Base-by-base conservation (phyloP, 352 stramenopile genomes). In the Globisporangium splendens region DNA sequence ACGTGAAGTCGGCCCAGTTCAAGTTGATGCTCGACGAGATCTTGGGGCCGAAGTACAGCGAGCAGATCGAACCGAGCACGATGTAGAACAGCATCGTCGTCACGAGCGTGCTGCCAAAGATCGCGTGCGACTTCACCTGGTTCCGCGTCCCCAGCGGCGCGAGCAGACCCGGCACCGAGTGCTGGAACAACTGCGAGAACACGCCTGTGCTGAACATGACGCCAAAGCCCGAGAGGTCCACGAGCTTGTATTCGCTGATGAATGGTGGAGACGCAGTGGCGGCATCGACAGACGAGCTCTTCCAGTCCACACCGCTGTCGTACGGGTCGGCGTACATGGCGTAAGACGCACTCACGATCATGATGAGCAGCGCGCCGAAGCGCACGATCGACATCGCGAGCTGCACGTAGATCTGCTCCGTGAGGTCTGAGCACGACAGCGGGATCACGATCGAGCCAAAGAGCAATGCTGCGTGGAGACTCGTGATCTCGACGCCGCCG, bases 101-200 rank as follows among this genome's bases (percentile, higher is more conserved):
- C 24, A 93, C 20, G 12, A 97, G 60, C 28, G 88, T 93, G 54
- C 71, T 74, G 2, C 71, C 72, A 53, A 97, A 97, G 51, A 95
- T 85, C 39, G 47, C 44, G 12, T 73, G 59, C 0, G 89, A 73
- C 41, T 88, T 87, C 8, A 68, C 54, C 46, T 94, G 77, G 48
- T 93, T 81, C 41, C 64, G 68, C 7, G 69, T 50, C 2, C 77
- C 74, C 4, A 97, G 62, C 0, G 88, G 89, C 1, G 85, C 75
- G 10, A 97, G 58, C 35, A 97, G 70, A 14, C 87, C 87, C 0
- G 89, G 89, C 17, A 96, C 88, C 8, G 86, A 96, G 73, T 97
- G 88, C 62, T 97, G 89, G 58, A 97, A 97, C 14, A 96, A 69
- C 63, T 96, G 89, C 18, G 81, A 93, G 70, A 97, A 97, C 18